phyloP scores from a whole-genome alignment of 2,329 filamentous ascomycete species.

The Byssothecium circinans region DNA sequence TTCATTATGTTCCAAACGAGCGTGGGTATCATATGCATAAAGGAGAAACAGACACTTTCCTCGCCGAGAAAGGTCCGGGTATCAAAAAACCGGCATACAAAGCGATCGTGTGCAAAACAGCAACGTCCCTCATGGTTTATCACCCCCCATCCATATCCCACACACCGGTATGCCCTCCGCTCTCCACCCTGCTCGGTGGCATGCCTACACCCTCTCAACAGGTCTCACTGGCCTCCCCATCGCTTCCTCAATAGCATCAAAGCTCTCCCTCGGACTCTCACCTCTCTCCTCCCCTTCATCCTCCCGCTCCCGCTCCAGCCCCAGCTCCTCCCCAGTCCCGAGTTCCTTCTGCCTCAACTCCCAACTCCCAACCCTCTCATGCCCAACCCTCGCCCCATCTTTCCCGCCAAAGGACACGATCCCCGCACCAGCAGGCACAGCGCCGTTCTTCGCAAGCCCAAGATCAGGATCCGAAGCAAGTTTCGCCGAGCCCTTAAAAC shows the following conservation, averaged over 20 bases:
- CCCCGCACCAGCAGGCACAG: constrained; percentile 29
- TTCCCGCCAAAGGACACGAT: constrained; percentile 26
- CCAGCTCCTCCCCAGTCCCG: constrained; percentile 23
- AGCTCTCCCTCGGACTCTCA: constrained; percentile 44
- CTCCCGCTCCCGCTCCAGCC: too few species aligned
- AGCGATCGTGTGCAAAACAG: constrained; percentile 13
- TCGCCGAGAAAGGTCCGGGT: constrained; percentile 19
- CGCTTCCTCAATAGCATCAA: constrained; percentile 50
- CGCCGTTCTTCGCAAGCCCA: constrained; percentile 49
- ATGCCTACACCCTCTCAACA: constrained; percentile 55
- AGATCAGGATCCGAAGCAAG: constrained; percentile 59
- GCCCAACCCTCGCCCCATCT: constrained; percentile 34
- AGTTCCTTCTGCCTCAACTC: constrained; percentile 52
- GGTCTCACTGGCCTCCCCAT: constrained; percentile 48
- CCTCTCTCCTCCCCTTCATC: constrained; percentile 3
- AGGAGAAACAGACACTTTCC: constrained; percentile 1
- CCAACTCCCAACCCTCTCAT: constrained; percentile 61
- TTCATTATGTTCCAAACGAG: neutral
- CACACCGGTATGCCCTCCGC: too few species aligned
- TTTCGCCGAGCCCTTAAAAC: constrained; percentile 60
- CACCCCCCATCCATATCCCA: neutral
- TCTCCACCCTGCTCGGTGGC: too few species aligned
- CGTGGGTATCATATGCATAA: neutral
- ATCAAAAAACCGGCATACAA: constrained; percentile 34
- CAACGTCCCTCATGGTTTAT: neutral